Percentiles rank a stretch among this genome's conserved stretches.
phyloP scores from a whole-genome alignment of 176 grass and related monocot genomes.

The Metroxylon sagu region DNA sequence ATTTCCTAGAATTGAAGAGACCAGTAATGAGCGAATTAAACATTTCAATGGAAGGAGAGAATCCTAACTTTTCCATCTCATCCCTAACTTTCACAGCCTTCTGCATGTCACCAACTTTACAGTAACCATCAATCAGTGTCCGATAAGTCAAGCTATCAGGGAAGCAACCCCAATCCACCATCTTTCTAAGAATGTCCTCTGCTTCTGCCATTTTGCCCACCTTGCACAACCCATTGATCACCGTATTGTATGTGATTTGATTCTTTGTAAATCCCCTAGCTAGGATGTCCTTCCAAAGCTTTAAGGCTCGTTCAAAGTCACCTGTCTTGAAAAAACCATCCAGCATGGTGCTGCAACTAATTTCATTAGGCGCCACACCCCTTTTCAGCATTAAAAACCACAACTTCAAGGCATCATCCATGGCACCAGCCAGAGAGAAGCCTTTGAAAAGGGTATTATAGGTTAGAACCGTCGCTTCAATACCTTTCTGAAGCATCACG shows the following conservation, averaged over 20 bases:
- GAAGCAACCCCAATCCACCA: slow-evolving; percentile 48
- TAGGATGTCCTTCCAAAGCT: slow-evolving; percentile 87
- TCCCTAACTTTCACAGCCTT: slow-evolving; percentile 41
- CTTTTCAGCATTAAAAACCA: slow-evolving; percentile 94
- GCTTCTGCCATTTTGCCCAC: slow-evolving; percentile 52
- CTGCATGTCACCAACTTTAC: slow-evolving; percentile 57
- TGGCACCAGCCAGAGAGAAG: slow-evolving; percentile 46
- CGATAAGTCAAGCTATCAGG: slow-evolving; percentile 76
- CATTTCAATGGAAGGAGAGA: slow-evolving; percentile 72
- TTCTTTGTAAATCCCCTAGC: slow-evolving; percentile 67
- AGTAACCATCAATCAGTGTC: slow-evolving; percentile 67
- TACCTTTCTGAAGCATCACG: slow-evolving; percentile 50
- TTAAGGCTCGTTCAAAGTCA: slow-evolving; percentile 45
- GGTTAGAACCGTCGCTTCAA: slow-evolving; percentile 40
- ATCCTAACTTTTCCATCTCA: slow-evolving; percentile 55
- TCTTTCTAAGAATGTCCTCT: slow-evolving; percentile 46
- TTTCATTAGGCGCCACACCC: slow-evolving; percentile 62
- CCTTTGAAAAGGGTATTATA: slow-evolving; percentile 86
- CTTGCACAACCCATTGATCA: slow-evolving; percentile 80
- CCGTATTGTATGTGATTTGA: slow-evolving; percentile 42
- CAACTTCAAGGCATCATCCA: slow-evolving; percentile 68
- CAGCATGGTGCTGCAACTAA: slow-evolving; percentile 71
- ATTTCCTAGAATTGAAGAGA: slow-evolving; percentile 44
- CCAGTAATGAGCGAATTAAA: slow-evolving; percentile 89
- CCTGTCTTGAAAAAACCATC: slow-evolving; percentile 76